phyloP scores from a whole-genome alignment of 305 asterid genomes.

The Lippia alba region DNA sequence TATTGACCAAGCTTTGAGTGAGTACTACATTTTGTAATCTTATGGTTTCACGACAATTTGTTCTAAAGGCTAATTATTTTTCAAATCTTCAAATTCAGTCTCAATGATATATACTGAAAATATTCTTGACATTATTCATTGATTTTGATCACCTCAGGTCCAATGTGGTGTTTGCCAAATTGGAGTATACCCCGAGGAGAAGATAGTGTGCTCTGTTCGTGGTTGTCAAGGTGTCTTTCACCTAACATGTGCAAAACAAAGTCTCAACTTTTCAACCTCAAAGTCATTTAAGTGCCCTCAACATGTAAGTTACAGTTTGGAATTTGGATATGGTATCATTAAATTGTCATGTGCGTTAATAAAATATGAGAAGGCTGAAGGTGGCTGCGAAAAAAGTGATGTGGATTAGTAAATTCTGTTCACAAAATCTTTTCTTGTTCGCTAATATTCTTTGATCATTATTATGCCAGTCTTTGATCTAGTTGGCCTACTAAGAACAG shows the following conservation, averaged over 20 bases:
- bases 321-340: not conserved
- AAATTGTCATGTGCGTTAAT: not conserved
- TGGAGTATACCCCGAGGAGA: constrained; percentile 56
- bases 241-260: constrained; percentile 64
- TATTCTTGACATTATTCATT: constrained; percentile 7
- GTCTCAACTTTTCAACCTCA: constrained; percentile 53
- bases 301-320: constrained; percentile 68
- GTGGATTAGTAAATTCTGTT: constrained; percentile 9
- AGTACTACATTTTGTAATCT: constrained; percentile 1
- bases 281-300: constrained; percentile 87
- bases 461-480: constrained; percentile 11
- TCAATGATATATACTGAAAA: constrained; percentile 3
- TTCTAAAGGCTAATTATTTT: not conserved
- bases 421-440: not conserved
- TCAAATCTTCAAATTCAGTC: constrained; percentile 1
- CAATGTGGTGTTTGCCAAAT: constrained; percentile 73
- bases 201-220: constrained; percentile 63
- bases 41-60: constrained; percentile 2
- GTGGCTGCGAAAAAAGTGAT: constrained; percentile 2
- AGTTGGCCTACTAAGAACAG: constrained; percentile 3
- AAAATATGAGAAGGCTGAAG: constrained; percentile 15
- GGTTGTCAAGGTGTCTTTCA: constrained; percentile 73
- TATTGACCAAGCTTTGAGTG: constrained; percentile 22
- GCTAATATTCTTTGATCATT: constrained; percentile 3
- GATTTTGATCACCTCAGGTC: constrained; percentile 54